phyloP scores from a whole-genome alignment of 108 stramenopile species.

The Skeletonema marinoi region DNA sequence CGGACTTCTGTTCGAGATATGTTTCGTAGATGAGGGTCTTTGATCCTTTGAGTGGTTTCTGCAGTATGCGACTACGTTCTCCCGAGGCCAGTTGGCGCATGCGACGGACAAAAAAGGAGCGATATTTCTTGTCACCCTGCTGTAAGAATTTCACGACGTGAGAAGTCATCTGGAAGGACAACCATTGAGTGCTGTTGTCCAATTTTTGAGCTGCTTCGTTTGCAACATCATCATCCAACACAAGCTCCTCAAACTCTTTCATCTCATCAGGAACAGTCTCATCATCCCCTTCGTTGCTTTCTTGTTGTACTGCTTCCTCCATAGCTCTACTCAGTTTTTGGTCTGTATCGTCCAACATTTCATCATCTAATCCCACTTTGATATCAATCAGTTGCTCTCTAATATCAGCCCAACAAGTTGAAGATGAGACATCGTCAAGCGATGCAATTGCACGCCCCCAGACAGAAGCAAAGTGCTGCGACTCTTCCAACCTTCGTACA shows the following conservation, averaged over 20 bases:
- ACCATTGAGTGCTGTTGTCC: background rate
- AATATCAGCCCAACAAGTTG: constrained; percentile 1
- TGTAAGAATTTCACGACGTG: constrained; percentile 58
- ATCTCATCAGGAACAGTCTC: background rate
- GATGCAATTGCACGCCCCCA: constrained; percentile 3
- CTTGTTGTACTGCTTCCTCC: background rate
- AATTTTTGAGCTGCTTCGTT: background rate
- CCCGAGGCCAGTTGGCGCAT: constrained; percentile 50
- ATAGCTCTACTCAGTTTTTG: background rate
- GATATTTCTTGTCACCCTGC: constrained; percentile 38
- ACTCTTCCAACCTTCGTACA: constrained; percentile 8
- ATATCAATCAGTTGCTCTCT: background rate
- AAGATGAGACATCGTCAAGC: background rate
- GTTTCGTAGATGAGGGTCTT: constrained; percentile 53
- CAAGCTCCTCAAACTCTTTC: background rate
- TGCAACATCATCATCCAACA: background rate
- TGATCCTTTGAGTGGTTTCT: constrained; percentile 50
- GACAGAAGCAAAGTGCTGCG: background rate
- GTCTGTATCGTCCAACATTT: background rate
- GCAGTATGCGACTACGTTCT: constrained; percentile 49
- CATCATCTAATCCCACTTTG: constrained; percentile 5
- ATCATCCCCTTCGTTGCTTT: background rate
- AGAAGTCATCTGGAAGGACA: constrained; percentile 11
- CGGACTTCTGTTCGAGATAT: constrained; percentile 59
- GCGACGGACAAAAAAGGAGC: constrained; percentile 44